Evolutionary conservation across 1,284 basidiomycete species (phyloP).

Genomic region (Sanguinoderma infundibulare): DNA sequence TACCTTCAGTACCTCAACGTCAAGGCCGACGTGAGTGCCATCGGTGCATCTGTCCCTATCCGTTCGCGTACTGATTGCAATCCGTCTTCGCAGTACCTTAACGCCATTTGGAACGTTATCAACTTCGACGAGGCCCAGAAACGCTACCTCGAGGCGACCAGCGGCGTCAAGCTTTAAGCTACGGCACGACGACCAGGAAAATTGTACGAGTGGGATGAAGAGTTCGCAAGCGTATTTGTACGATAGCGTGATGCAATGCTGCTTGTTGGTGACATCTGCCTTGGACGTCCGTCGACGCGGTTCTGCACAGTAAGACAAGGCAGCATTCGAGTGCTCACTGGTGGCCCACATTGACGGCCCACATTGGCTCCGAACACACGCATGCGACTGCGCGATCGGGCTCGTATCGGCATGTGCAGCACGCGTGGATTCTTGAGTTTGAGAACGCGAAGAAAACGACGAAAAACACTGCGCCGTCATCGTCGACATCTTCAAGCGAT

Average conservation of each 20-base stretch:
- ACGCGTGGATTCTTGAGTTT: too few species aligned
- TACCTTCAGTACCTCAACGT: conserved; percentile 82
- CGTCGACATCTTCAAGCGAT: too few species aligned
- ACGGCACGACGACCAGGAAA: too few species aligned
- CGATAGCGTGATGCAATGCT: conserved; percentile 14
- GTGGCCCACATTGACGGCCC: too few species aligned
- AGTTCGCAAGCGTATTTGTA: conserved; percentile 18
- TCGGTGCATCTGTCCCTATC: background rate
- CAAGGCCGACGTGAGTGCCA: conserved; percentile 63
- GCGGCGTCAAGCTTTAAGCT: conserved; percentile 24
- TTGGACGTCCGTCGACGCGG: too few species aligned
- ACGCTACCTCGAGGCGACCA: conserved; percentile 56
- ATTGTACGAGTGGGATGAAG: background rate
- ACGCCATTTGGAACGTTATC: conserved; percentile 83
- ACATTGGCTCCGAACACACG: too few species aligned
- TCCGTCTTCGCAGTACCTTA: conserved; percentile 66
- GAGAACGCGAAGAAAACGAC: too few species aligned
- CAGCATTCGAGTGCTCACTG: too few species aligned
- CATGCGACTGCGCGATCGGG: too few species aligned
- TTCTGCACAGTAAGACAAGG: too few species aligned
- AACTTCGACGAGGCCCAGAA: conserved; percentile 82
- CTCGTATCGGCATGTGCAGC: too few species aligned
- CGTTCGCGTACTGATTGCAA: background rate
- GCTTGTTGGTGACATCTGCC: conserved; percentile 4
- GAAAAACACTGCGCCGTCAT: too few species aligned